phyloP scores from a whole-genome alignment of 2,329 filamentous ascomycete species.

The Thelonectria rubi region DNA sequence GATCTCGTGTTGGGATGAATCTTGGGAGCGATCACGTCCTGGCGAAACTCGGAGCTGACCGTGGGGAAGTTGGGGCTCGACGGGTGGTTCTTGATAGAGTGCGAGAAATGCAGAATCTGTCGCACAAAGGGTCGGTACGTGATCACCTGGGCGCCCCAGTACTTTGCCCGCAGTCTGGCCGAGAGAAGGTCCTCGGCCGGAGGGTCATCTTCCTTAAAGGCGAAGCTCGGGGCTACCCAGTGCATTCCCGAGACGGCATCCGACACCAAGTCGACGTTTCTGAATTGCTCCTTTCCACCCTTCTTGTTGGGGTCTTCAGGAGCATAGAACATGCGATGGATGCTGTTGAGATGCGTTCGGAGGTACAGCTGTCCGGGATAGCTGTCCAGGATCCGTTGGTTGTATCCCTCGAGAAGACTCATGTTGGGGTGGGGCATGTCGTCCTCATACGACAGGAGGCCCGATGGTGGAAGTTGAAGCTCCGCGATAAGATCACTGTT shows the following conservation, averaged over 20 bases:
- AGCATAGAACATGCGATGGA: slow-evolving; percentile 66
- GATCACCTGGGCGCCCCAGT: slow-evolving; percentile 91
- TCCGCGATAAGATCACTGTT: slow-evolving; percentile 86
- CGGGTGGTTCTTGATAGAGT: slow-evolving; percentile 48
- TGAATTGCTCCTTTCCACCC: slow-evolving; percentile 51
- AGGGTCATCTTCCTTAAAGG: slow-evolving; percentile 72
- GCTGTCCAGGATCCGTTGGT: slow-evolving; percentile 62
- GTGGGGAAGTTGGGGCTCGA: slow-evolving; percentile 46
- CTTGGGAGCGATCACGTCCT: slow-evolving; percentile 49
- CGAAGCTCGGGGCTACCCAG: slow-evolving; percentile 61
- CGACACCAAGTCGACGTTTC: slow-evolving; percentile 58
- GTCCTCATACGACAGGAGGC: slow-evolving; percentile 68
- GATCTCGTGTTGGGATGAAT: slow-evolving; percentile 50
- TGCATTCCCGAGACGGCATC: slow-evolving; percentile 53
- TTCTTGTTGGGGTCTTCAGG: slow-evolving; percentile 49
- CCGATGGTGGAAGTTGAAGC: slow-evolving; percentile 70
- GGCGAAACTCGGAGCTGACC: slow-evolving; percentile 47
- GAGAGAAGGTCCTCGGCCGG: slow-evolving; percentile 80
- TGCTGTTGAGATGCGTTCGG: slow-evolving; percentile 70
- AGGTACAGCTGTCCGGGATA: slow-evolving; percentile 72
- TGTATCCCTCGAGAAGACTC: slow-evolving; percentile 53
- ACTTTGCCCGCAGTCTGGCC: slow-evolving; percentile 89
- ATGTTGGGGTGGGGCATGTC: slow-evolving; percentile 74
- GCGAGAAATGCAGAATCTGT: slow-evolving; percentile 62
- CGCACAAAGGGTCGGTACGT: slow-evolving; percentile 81